Evolutionary conservation across 2,329 filamentous ascomycete genomes (phyloP).

Genomic region (Penicillium sp.): DNA sequence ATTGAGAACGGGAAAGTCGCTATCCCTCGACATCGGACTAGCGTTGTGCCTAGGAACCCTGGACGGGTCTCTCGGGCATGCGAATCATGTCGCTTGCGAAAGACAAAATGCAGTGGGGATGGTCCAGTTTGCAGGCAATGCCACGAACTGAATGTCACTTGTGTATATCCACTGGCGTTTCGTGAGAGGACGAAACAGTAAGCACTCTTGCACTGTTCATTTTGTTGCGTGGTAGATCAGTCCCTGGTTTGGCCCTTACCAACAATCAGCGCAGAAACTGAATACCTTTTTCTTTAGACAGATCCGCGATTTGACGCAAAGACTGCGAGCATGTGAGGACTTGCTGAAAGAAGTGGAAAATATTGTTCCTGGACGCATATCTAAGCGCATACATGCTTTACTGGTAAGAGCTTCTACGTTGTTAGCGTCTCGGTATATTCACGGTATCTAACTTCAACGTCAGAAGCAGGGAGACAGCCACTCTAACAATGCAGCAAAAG

Average conservation of each 20-base stretch:
- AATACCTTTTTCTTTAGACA: neutral
- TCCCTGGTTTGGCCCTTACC: neutral
- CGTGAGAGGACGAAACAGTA: neutral
- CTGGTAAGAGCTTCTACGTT: neutral
- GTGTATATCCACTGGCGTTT: neutral
- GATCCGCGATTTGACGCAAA: neutral
- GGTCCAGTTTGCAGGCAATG: neutral
- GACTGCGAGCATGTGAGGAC: neutral
- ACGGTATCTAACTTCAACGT: neutral
- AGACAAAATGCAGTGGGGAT: slow-evolving; percentile 2
- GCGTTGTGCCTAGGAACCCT: neutral
- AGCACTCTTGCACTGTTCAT: neutral
- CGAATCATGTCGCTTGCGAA: neutral
- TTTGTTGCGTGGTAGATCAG: neutral
- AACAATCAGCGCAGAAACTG: neutral
- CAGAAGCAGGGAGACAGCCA: neutral
- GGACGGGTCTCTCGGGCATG: neutral
- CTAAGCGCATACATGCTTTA: neutral
- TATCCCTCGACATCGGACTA: neutral
- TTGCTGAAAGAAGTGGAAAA: neutral
- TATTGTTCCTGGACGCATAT: neutral
- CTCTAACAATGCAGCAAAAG: neutral
- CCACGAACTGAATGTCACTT: neutral
- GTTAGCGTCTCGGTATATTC: neutral
- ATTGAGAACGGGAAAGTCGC: neutral